These are phyloP conservation scores for Penicillium pancosmium DNA, from an alignment of 495 filamentous ascomycete genomes.

Conservation along the genomic window DNA sequence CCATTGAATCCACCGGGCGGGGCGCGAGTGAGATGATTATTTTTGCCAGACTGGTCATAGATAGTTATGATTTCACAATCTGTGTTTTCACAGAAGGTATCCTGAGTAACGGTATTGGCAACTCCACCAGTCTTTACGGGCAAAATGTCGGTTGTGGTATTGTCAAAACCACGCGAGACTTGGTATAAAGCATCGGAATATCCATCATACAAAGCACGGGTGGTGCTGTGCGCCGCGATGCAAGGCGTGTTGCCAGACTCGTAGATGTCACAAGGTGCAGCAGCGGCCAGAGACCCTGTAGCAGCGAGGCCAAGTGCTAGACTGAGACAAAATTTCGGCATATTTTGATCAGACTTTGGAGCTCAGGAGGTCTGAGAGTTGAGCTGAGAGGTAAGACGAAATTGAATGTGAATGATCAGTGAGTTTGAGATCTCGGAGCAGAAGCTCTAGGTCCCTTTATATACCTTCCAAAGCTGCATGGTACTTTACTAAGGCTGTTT, in stretches of 20 bases:
- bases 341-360: background rate
- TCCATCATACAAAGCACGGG: slow-evolving; percentile 55
- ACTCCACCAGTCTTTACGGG: slow-evolving; percentile 56
- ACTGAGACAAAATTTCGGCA: slow-evolving; percentile 5
- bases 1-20: slow-evolving; percentile 55
- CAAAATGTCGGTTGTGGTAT: slow-evolving; percentile 44
- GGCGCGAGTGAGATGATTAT: slow-evolving; percentile 60
- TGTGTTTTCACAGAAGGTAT: slow-evolving; percentile 57
- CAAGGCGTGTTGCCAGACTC: slow-evolving; percentile 54
- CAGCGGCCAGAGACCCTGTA: slow-evolving; percentile 44
- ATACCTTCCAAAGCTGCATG: background rate
- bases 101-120: slow-evolving; percentile 58
- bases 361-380: background rate
- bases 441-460: background rate
- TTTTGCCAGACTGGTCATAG: slow-evolving; percentile 60
- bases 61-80: slow-evolving; percentile 61
- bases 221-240: slow-evolving; percentile 61
- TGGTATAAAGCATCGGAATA: slow-evolving; percentile 60
- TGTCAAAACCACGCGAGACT: slow-evolving; percentile 54
- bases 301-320: slow-evolving; percentile 43
- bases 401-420: too few relatives aligned
- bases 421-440: too few relatives aligned
- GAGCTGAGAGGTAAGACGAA: background rate
- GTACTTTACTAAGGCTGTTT: background rate
- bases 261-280: slow-evolving; percentile 61